Evolutionary conservation across 1,284 basidiomycete species (phyloP), one percentile per base, ranked within the genome.

Genomic region (Pseudozyma tsukubaensis): DNA sequence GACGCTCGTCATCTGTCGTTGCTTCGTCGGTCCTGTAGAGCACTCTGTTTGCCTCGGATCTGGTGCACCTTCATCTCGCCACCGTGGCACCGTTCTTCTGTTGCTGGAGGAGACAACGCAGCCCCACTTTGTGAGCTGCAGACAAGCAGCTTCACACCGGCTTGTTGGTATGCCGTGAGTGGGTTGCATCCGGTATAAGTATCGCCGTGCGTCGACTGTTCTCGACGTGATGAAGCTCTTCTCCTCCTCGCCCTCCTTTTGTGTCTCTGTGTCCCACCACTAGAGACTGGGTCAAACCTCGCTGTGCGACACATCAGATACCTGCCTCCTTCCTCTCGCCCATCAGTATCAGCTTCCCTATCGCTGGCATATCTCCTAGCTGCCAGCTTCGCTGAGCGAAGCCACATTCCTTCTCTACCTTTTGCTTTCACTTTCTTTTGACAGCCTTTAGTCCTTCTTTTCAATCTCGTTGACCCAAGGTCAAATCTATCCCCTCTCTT

Each of bases 111-210:
- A 45, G 14, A 9, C 11, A 11, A 11, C 24, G 44, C 21, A 24
- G 44, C 24, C 44, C 44, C 44, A 21, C 44, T 11, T 21, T 13
- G 12, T 21, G 21, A 34, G 9, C 14, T n/a, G 47, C 47, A 29
- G 29, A 34, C 24, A 29, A 29, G 24, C 24, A 29, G 24, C 12
- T n/a, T 44, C 36, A n/a, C 50, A 32, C 12, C 36, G 24, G n/a
- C 14, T 8, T 3, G 10, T 19, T 24, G 36, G 35, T 18, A 10
- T 19, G 45, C 13, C 19, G 4, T 4, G 35, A 12, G n/a, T 12
- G 44, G 53, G 21, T 18, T 43, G 53, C 14, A 36, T 55, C 18
- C 37, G 45, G 42, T 59, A 59, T 59, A 59, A 59, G 49, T 59
- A 59, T 34, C 14, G 6, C 42, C 49, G 40, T 59, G 21, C 34